Conservation (phyloP, 73 alveolate genomes). For the Paramecium tetraurelia region DNA sequence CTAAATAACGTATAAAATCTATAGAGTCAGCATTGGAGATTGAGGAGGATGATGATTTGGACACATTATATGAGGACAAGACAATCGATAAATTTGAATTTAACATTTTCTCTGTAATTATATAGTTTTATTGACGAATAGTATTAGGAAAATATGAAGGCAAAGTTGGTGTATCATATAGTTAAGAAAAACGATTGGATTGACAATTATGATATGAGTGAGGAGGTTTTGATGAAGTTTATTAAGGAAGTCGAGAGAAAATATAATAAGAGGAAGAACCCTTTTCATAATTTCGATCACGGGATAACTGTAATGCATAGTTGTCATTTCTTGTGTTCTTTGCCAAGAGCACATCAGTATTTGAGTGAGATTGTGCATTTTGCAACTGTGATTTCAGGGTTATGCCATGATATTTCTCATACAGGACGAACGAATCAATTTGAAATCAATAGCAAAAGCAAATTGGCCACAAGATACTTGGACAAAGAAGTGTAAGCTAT, state of each 20-base stretch:
- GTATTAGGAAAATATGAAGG: neutral
- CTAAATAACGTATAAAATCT: neutral
- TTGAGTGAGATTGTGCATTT: neutral
- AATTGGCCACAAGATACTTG: constrained; percentile 53
- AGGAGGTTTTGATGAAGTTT: neutral
- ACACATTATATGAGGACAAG: neutral
- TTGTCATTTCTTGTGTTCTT: constrained; percentile 21
- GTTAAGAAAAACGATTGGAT: neutral
- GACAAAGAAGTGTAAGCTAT: constrained; percentile 49
- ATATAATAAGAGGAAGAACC: constrained; percentile 54
- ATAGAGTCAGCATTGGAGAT: neutral
- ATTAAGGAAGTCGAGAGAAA: constrained; percentile 36
- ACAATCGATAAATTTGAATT: neutral
- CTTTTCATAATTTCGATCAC: constrained; percentile 62
- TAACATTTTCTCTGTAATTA: neutral
- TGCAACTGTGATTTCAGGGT: constrained; percentile 44
- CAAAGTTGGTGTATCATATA: neutral
- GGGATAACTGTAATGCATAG: constrained; percentile 59
- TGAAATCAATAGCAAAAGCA: constrained; percentile 51
- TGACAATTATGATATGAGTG: constrained; percentile 38
- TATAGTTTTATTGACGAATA: neutral
- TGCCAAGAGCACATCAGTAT: neutral
- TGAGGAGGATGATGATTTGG: constrained; percentile 19
- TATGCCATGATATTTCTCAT: neutral
- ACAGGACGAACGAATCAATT: neutral